A percentile compares a stretch with the other conserved stretches of the same genome.
phyloP scores from a whole-genome alignment of 805 yeast species.

The Kluyveromyces lactis region DNA sequence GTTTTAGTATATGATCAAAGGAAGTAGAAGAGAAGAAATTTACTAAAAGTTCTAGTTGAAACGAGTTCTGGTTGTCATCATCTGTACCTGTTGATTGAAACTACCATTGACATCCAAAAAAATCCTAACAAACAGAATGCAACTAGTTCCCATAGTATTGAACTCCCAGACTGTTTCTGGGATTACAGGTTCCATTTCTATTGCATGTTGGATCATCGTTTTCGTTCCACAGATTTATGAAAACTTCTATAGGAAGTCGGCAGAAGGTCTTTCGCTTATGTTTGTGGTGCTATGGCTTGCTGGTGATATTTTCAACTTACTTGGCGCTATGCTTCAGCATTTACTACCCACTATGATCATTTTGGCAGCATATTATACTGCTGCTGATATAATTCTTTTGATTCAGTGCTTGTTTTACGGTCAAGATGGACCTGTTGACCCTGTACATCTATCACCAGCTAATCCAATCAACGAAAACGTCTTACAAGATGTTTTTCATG shows the following conservation, averaged over 20 bases:
- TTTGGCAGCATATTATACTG: slow-evolving; percentile 84
- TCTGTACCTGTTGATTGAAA: no score
- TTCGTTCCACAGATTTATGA: slow-evolving; percentile 96
- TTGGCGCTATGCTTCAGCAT: slow-evolving; percentile 85
- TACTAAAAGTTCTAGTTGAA: no score
- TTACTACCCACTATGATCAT: slow-evolving; percentile 92
- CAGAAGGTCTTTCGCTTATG: slow-evolving; percentile 82
- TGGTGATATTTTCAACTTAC: slow-evolving; percentile 88
- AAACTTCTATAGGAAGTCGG: slow-evolving; percentile 72
- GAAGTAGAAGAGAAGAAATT: no score
- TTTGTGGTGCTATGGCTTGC: slow-evolving; percentile 87
- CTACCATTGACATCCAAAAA: no score
- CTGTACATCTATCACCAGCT: slow-evolving; percentile 80
- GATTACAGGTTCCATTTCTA: slow-evolving; percentile 68
- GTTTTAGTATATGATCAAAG: no score
- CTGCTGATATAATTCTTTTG: slow-evolving; percentile 79
- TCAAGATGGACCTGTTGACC: slow-evolving; percentile 46
- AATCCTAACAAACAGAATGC: no score
- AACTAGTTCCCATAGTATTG: slow-evolving; percentile 42
- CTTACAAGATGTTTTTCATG: slow-evolving; percentile 37
- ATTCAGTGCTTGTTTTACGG: slow-evolving; percentile 82
- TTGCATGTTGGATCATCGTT: slow-evolving; percentile 96
- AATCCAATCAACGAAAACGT: slow-evolving; percentile 71
- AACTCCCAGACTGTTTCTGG: slow-evolving; percentile 71
- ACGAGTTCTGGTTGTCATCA: no score